Base-by-base conservation (phyloP, 352 stramenopile genomes). In the Thalassiosira hispida region DNA sequence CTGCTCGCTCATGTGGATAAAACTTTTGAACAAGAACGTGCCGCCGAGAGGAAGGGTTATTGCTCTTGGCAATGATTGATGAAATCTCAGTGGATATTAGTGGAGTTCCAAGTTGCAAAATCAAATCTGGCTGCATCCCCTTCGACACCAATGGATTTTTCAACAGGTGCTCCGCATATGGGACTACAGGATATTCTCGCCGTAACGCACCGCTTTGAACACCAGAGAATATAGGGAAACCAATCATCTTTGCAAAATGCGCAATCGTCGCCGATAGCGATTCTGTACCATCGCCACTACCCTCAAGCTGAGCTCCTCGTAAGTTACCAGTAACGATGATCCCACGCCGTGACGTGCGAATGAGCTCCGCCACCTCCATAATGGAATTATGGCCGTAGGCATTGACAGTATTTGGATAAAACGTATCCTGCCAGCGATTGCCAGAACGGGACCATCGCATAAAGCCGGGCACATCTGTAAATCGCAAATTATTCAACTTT, bases 301-400 rank as follows among this genome's bases (percentile, higher is more conserved):
- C n/a, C n/a, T 75, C 14, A 16, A 52, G 11, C 29, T 61, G 55
- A 49, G 49, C 47, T 40, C 46, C 55, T 27, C 87, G 74, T n/a
- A 94, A 44, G 53, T 92, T 90, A 31, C 89, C 89, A 62, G 88
- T 79, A 22, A 93, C 84, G 47, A 94, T 91, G 3, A 93, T 84
- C 47, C 87, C 87, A 57, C 86, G 73, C 29, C 77, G 79, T 38
- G 85, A 91, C 20, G 85, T 69, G 16, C 53, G 35, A 46, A 94
- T 90, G 22, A 91, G 57, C 20, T 72, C 38, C 74, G 42, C 40
- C 11, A 90, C 22, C 12, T 89, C 77, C 22, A 73, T 38, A 29
- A 62, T 44, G 35, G 72, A 76, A 25, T 49, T 49, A 18, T 61
- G n/a, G n/a, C n/a, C n/a, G n/a, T n/a, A 55, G 42, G 9, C 52